Evolutionary conservation across 2,329 filamentous ascomycete genomes (phyloP).

Genomic region (Aspergillus sp.): DNA sequence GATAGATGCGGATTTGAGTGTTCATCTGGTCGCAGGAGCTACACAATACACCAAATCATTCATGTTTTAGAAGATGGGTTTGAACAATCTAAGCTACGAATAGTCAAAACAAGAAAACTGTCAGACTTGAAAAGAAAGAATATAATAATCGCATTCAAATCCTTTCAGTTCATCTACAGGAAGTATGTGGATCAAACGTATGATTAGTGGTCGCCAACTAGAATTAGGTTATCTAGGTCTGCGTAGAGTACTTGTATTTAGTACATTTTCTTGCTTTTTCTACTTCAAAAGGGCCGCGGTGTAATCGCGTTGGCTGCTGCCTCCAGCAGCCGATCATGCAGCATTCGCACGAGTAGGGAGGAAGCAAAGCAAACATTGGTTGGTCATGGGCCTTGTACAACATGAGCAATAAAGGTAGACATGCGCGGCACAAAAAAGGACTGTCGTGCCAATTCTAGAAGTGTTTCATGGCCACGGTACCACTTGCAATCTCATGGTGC

Average conservation of each 20-base stretch:
- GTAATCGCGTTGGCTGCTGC: neutral
- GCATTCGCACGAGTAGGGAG: neutral
- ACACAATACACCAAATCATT: neutral
- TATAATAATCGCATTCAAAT: neutral
- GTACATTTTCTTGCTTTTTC: too few species aligned
- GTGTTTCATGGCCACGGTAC: neutral
- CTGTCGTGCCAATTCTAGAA: neutral
- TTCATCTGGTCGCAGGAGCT: neutral
- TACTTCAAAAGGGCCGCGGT: too few species aligned
- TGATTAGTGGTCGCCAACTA: too few species aligned
- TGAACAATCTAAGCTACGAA: neutral
- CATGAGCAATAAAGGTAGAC: neutral
- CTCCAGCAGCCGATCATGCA: neutral
- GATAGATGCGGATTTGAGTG: neutral
- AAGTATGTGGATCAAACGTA: too few species aligned
- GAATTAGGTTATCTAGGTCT: too few species aligned
- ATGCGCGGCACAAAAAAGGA: neutral
- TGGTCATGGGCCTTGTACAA: neutral
- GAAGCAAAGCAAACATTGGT: neutral
- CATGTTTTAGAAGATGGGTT: too few species aligned
- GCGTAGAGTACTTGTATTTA: too few species aligned
- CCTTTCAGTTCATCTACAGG: neutral
- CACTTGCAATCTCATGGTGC: neutral
- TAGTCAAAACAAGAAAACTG: neutral
- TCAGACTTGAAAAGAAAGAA: neutral